Evolutionary conservation across 495 filamentous ascomycete species (phyloP), one percentile per base, ranked within the genome.

Genomic region (Delitschia confertaspora): DNA sequence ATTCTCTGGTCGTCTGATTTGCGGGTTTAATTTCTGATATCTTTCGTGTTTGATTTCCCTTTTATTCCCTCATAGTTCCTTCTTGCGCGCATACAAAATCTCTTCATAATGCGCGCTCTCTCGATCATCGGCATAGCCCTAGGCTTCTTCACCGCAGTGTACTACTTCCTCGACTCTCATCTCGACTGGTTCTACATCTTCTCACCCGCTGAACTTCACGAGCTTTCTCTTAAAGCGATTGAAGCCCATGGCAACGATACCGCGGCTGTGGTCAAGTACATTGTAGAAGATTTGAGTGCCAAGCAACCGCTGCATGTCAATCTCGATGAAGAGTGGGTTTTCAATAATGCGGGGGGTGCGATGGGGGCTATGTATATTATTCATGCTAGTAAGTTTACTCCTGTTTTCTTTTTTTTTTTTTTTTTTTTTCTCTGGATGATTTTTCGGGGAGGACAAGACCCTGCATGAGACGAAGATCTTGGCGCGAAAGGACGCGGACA

Each of bases 291-390:
- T 18, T 47, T 70, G 25, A 60, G 64, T 38, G 58, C 65, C 2
- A 62, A 58, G 43, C 70, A 76, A 60, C 53, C 43, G 5, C 16
- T 6, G 4, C 39, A 53, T 26, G 30, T 81, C 50, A 81, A 78
- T 62, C 50, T 67, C 22, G 59, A 75, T 34, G 70, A 80, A 50
- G 71, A 81, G 57, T 82, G 80, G 79, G 65, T 84, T 16, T 80
- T 83, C 48, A 84, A 83, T 53, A 69, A 62, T 31, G 65, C 61
- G 10, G 51, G 60, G 2, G 60, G 60, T 45, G 85, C 85, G 40
- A 89, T 91, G 85, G 85, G 85, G 40, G 79, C 76, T 51, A 89
- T 91, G 85, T 85, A 85, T 55, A 80, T 91, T 49, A 80, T 91
- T 58, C 85, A 91, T 59, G 82, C 85, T 49, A 84, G 79, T 81